A percentile compares a stretch with the other conserved stretches of the same genome.
These are phyloP conservation scores for Sutorius eximius DNA, from an alignment of 1,284 basidiomycete species.

Conservation along the genomic window DNA sequence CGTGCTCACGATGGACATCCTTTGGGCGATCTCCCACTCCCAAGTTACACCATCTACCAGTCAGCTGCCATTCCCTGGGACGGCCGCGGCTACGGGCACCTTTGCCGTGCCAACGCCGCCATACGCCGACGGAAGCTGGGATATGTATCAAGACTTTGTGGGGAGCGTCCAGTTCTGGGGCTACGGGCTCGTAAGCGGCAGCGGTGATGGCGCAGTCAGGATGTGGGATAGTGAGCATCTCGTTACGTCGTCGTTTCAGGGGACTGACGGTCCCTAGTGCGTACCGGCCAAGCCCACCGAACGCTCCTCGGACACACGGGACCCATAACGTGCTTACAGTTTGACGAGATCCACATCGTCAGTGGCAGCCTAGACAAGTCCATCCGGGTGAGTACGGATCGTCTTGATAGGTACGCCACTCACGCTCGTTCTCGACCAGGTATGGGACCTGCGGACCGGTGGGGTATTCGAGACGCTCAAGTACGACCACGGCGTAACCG, in stretches of 20 bases:
- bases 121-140: conserved; percentile 87
- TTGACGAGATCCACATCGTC: conserved; percentile 93
- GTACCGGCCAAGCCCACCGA: conserved; percentile 95
- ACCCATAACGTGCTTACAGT: conserved; percentile 93
- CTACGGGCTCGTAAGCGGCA: conserved; percentile 94
- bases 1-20: conserved; percentile 98
- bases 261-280: conserved; percentile 58
- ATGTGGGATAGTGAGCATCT: conserved; percentile 95
- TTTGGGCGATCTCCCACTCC: conserved; percentile 98
- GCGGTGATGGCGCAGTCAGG: conserved; percentile 93
- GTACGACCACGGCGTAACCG: conserved; percentile 90
- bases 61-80: conserved; percentile 51
- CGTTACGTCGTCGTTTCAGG: neutral
- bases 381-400: conserved; percentile 63
- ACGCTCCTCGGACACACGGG: conserved; percentile 92
- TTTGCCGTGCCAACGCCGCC: conserved; percentile 87
- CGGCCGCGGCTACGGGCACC: conserved; percentile 57
- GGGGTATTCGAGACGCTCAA: conserved; percentile 85
- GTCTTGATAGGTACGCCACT: conserved; percentile 2
- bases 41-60: conserved; percentile 48
- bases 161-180: conserved; percentile 99
- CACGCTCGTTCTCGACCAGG: conserved; percentile 44
- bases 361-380: conserved; percentile 94
- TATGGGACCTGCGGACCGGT: conserved; percentile 96
- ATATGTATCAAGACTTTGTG: conserved; percentile 97